Evolutionary conservation across 768 basidiomycete genomes (phyloP), one percentile per base, ranked within the genome.

Genomic region (Xanthoconium stramineum): DNA sequence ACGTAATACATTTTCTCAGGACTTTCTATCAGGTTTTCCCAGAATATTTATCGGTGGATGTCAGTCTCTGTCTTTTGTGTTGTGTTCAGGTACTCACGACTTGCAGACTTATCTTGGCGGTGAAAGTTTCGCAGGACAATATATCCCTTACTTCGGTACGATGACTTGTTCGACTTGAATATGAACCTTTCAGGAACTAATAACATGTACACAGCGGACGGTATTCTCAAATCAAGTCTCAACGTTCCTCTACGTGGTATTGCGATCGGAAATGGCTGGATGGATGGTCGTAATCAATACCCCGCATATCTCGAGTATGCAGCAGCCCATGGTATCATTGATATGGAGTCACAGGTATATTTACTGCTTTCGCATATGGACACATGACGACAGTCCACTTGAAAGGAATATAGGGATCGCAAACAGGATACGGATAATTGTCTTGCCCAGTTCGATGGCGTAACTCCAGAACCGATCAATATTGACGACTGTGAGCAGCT

Each of bases 201-300:
- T 57, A 32, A 65, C 52, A 17, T 30, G 15, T 58, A 38, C 57
- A 20, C 58, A 94, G 94, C 92, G 65, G 82, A 94, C 60, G 89
- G 85, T 17, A 77, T 96, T 44, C 75, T 97, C 32, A 69, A 78
- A 58, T 83, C 85, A 7, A 69, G 78, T 35, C 74, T 92, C 17
- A 66, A 76, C 28, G 75, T 87, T 29, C 85, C 83, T 0, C 75
- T 98, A 9, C 80, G 80, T 43, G 97, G 97, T 2, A 74, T 82
- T 15, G 91, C 96, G 1, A 97, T 99, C 43, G 97, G 97, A 20
- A 99, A 99, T 70, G 96, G 96, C 6, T 99, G 97, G 97, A 96
- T 97, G 46, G 95, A 98, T 69, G 85, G 86, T 0, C 82, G 83
- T 40, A 77, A 79, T 54, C 97, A 99, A 74, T 99, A 98, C 69